Evolutionary conservation across 768 basidiomycete species (phyloP), one percentile per base, ranked within the genome.

Genomic region (Termitomyces sp.): DNA sequence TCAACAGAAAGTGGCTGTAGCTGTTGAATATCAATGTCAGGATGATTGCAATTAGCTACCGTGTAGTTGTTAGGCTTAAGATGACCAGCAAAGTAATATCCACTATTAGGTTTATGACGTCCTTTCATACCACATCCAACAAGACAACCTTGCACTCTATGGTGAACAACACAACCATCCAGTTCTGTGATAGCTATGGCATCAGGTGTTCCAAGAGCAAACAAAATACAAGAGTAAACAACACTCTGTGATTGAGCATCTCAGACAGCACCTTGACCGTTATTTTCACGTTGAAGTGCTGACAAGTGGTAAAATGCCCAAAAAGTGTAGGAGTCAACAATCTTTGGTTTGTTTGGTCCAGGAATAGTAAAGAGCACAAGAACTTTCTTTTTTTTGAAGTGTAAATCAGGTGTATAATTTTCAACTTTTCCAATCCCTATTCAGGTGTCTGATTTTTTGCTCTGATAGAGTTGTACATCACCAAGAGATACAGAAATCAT

Each of bases 261-360:
- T n/a, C n/a, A n/a, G n/a, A n/a, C n/a, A n/a, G n/a, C n/a, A n/a
- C n/a, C n/a, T n/a, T n/a, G n/a, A n/a, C n/a, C n/a, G n/a, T n/a
- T n/a, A n/a, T 50, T 50, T 20, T 54, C 53, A 32, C 20, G 45
- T 29, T 54, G 45, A 16, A 54, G n/a, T 18, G 53, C 53, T 18
- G 53, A 47, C 9, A 54, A n/a, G 23, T 54, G 53, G 31, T 54
- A 31, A 7, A 54, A 15, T 7, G 33, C 7, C 29, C 22, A 13
- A 20, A 52, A 56, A 25, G 33, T n/a, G 23, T 27, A 51, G n/a
- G 56, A 50, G 20, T 56, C 50, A 7, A 51, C 42, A 25, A 48
- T 42, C n/a, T n/a, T n/a, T n/a, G n/a, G n/a, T n/a, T n/a, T n/a
- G n/a, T n/a, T n/a, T n/a, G n/a, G n/a, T n/a, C n/a, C n/a, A n/a